Conservation (phyloP, 192 early-diverging fungal genomes). For the Geranomyces variabilis region DNA sequence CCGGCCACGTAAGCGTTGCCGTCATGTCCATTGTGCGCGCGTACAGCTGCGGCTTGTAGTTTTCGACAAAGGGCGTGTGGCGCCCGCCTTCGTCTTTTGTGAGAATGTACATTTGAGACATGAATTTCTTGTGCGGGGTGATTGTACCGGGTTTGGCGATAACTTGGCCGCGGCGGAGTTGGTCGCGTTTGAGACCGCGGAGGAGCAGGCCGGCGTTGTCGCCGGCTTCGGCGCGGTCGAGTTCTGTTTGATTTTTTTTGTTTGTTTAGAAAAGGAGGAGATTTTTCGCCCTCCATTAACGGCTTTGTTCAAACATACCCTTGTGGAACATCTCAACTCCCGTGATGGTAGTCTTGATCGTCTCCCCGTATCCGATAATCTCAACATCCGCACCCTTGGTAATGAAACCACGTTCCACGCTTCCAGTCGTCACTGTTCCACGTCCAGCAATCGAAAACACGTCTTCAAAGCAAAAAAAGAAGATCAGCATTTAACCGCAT, state of each 20-base stretch:
- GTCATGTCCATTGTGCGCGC: constrained; percentile 96
- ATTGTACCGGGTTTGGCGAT: constrained; percentile 89
- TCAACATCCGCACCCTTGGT: constrained; percentile 95
- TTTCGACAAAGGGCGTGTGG: constrained; percentile 95
- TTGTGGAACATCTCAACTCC: constrained; percentile 99
- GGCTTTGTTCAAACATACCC: constrained; percentile 37
- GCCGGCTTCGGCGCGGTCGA: constrained; percentile 95
- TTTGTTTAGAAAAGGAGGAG: neutral
- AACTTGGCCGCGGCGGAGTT: constrained; percentile 93
- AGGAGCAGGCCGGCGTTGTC: constrained; percentile 98
- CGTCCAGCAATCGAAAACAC: constrained; percentile 98
- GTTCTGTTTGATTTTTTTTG: constrained; percentile 64
- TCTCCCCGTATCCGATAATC: constrained; percentile 90
- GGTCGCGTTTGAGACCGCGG: constrained; percentile 96
- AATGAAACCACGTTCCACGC: constrained; percentile 92
- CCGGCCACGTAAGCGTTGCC: constrained; percentile 70
- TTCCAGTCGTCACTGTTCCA: constrained; percentile 94
- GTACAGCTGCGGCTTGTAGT: constrained; percentile 97
- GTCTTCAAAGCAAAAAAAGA: constrained; percentile 53
- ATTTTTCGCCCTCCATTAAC: constrained; percentile 2
- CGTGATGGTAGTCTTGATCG: constrained; percentile 92
- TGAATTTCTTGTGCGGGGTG: constrained; percentile 93
- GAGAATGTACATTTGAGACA: constrained; percentile 90
- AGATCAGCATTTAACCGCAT: too few relatives aligned
- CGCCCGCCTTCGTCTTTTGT: constrained; percentile 98